A percentile compares a stretch with the other conserved stretches of the same genome.
Evolutionary conservation across 148 eudicot genomes (phyloP).

Genomic region (Nyssa sinensis): DNA sequence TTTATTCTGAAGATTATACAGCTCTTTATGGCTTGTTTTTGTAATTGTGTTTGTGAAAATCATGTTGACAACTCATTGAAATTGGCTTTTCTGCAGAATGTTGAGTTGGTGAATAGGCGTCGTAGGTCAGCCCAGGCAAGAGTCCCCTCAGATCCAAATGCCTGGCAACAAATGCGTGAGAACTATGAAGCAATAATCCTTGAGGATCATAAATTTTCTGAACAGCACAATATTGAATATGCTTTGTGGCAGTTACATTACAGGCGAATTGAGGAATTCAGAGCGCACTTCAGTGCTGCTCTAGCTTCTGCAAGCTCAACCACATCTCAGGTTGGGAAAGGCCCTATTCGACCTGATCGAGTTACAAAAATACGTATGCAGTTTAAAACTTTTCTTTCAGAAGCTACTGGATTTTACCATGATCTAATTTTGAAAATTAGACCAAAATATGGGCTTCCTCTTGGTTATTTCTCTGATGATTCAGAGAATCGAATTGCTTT

Average conservation of each 20-base stretch:
- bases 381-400: slow-evolving; percentile 60
- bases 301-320: slow-evolving; percentile 40
- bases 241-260: slow-evolving; percentile 63
- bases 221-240: slow-evolving; percentile 48
- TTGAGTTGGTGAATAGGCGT: slow-evolving; percentile 58
- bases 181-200: slow-evolving; percentile 59
- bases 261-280: slow-evolving; percentile 60
- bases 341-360: slow-evolving; percentile 39
- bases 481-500: slow-evolving; percentile 31
- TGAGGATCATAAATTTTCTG: slow-evolving; percentile 54
- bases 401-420: slow-evolving; percentile 62
- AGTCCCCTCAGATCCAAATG: slow-evolving; percentile 62
- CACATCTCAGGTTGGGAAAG: slow-evolving; percentile 36
- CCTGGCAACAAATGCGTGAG: slow-evolving; percentile 61
- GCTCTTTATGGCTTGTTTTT: not conserved
- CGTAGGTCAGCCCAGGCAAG: slow-evolving; percentile 50
- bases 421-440: slow-evolving; percentile 60
- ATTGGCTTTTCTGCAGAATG: slow-evolving; percentile 31
- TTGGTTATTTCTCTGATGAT: slow-evolving; percentile 49
- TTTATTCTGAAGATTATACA: not conserved
- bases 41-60: not conserved
- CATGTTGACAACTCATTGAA: not conserved
- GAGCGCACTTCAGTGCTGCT: slow-evolving; percentile 54
- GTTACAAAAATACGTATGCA: slow-evolving; percentile 49
- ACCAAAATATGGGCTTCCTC: slow-evolving; percentile 57